Evolutionary conservation across 1,139 yeast genomes (phyloP), one percentile per base, ranked within the genome.

Genomic region (Yamadazyma songkhlaensis): DNA sequence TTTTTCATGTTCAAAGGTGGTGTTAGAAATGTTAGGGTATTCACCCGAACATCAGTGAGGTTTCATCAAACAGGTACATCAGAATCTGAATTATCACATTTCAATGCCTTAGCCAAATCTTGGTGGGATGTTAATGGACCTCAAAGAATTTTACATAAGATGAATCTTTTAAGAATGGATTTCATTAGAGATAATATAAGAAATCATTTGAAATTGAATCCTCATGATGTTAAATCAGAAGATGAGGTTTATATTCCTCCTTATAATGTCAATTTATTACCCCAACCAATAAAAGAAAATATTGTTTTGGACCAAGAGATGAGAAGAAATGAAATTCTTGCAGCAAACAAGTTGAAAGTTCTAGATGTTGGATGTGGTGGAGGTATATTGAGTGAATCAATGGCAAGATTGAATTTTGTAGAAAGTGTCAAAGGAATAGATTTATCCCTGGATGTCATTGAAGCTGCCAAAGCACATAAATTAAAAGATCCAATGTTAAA

Each of bases 101-200:
- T 92, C 62, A 81, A 86, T 49, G 78, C 81, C 25, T 67, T 92
- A 36, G 98, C 99, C 1, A 73, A 84, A 10, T 64, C 87, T 17
- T 92, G 98, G 99, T 92, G 99, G 98, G 96, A 94, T 54, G 82
- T 86, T 12, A 67, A 82, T 47, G 98, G 98, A 0, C 86, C 97
- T 3, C 97, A 92, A 55, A 67, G 97, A 28, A 86, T 92, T 40
- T 72, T 94, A 33, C 98, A 92, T 62, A 85, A 89, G 62, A 92
- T 92, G 98, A 94, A 92, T 57, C 66, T 87, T 38, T 70, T 87
- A 36, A 70, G 98, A 45, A 76, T 92, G 83, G 97, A 90, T 56
- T 92, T 88, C 56, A 81, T 92, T 35, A 77, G 77, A 42, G 72
- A 74, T 6, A 82, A 81, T 0, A 64, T 90, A 24, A 64, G 72